Conservation (phyloP, 495 filamentous ascomycete species). For the Chaetomium cochliodes region DNA sequence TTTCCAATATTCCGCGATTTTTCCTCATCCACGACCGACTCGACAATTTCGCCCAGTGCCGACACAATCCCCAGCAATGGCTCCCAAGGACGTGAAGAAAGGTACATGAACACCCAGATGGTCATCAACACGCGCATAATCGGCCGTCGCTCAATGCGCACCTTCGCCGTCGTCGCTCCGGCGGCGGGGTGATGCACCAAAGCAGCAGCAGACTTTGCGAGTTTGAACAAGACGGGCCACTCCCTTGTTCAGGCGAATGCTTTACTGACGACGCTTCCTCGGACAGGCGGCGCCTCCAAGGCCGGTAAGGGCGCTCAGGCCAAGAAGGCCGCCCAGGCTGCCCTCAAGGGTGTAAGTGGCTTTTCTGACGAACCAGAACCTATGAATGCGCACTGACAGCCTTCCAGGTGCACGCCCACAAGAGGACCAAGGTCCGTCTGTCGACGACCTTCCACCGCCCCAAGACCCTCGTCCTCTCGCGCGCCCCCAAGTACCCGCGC, state of each 20-base stretch:
- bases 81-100: constrained; percentile 69
- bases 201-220: constrained; percentile 64
- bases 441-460: constrained; percentile 96
- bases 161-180: constrained; percentile 28
- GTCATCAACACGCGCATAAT: constrained; percentile 30
- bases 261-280: constrained; percentile 36
- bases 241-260: constrained; percentile 42
- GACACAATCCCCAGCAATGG: constrained; percentile 63
- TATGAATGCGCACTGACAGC: constrained; percentile 14
- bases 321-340: constrained; percentile 87
- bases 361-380: neutral
- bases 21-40: constrained; percentile 32
- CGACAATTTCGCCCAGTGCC: constrained; percentile 37
- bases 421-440: constrained; percentile 85
- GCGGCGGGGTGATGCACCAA: constrained; percentile 43
- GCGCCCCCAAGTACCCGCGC: constrained; percentile 93
- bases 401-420: constrained; percentile 68
- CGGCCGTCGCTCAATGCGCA: constrained; percentile 41
- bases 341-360: constrained; percentile 77
- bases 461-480: constrained; percentile 88
- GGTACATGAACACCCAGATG: constrained; percentile 51
- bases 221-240: constrained; percentile 44
- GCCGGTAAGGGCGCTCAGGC: constrained; percentile 71
- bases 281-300: constrained; percentile 56
- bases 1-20: constrained; percentile 22